phyloP scores from a whole-genome alignment of 176 grass and related monocot genomes.

The Rhipidocladum racemiflorum region DNA sequence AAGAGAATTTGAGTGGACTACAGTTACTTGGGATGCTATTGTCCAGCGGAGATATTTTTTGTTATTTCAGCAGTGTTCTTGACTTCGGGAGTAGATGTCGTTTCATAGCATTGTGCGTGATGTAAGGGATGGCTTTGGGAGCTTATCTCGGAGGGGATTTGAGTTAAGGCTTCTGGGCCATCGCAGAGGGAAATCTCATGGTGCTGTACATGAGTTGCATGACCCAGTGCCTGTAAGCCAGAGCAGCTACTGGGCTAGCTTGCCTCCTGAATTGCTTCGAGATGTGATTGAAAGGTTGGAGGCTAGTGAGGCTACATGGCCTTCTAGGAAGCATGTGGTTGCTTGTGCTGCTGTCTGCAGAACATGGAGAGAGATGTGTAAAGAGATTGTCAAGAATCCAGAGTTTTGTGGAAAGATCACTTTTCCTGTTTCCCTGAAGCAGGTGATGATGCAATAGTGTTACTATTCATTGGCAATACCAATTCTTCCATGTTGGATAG shows the following conservation, averaged over 20 bases:
- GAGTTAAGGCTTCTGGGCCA: constrained; percentile 46
- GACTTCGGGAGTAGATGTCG: constrained; percentile 48
- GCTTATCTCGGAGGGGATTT: constrained; percentile 59
- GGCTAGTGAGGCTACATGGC: constrained; percentile 60
- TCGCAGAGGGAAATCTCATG: constrained; percentile 53
- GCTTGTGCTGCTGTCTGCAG: constrained; percentile 62
- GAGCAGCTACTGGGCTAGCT: constrained; percentile 55
- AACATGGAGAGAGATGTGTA: constrained; percentile 77
- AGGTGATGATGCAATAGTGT: constrained; percentile 39
- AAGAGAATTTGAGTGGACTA: constrained; percentile 3
- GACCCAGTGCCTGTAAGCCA: constrained; percentile 51
- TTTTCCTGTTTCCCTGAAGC: constrained; percentile 66
- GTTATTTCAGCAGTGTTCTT: background rate
- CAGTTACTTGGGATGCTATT: constrained; percentile 18
- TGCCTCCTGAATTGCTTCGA: constrained; percentile 64
- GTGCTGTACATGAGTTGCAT: constrained; percentile 61
- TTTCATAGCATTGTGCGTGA: constrained; percentile 57
- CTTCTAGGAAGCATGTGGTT: constrained; percentile 62
- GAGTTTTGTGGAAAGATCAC: constrained; percentile 66
- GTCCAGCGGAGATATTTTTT: background rate
- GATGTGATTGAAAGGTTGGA: constrained; percentile 77
- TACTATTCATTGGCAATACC: background rate
- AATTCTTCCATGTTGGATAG: background rate
- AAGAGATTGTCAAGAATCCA: constrained; percentile 56
- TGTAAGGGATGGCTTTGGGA: constrained; percentile 60